Evolutionary conservation across 805 yeast species (phyloP), one percentile per base, ranked within the genome.

Genomic region (Jamesozyma rosinii): DNA sequence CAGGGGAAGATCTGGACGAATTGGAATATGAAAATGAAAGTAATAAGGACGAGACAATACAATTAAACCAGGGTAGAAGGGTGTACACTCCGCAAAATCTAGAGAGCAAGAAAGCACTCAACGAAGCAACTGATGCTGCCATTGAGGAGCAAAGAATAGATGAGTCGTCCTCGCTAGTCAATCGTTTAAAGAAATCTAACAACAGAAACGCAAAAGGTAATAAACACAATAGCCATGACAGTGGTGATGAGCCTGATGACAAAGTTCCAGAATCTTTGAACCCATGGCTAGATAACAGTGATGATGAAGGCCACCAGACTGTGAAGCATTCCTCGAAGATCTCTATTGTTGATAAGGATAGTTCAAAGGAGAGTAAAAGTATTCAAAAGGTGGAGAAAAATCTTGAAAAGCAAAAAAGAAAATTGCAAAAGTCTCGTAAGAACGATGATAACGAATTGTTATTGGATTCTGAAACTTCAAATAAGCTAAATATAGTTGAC

Each of bases 51-150:
- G 76, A 78, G 18, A 77, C 76, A 50, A 64, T 71, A 14, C 54
- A 59, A 15, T 60, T 77, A 37, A 87, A 86, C 58, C 72, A 73
- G 48, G 97, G 97, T 34, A 78, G 95, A 67, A 72, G 95, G 62
- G 69, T 77, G 13, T 88, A 85, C 56, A 76, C 89, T 3, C 92
- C 95, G 4, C 66, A 65, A 34, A 59, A 64, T 30, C 47, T 47
- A 5, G 50, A 53, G 11, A 43, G 59, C 1, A 55, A 49, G 18
- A 50, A 53, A 26, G 66, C 63, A 19, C 56, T 70, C 39, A 53
- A 66, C n/a, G 63, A 64, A 18, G 44, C 64, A 8, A 65, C 70
- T 39, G 49, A 64, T 40, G 52, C 59, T 31, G 63, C 70, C 5
- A 35, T 64, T 29, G 64, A 70, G 31, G 84, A 79, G 46, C 53